Base-by-base conservation (phyloP, 75 land plant genomes). In the Azolla pinnata region DNA sequence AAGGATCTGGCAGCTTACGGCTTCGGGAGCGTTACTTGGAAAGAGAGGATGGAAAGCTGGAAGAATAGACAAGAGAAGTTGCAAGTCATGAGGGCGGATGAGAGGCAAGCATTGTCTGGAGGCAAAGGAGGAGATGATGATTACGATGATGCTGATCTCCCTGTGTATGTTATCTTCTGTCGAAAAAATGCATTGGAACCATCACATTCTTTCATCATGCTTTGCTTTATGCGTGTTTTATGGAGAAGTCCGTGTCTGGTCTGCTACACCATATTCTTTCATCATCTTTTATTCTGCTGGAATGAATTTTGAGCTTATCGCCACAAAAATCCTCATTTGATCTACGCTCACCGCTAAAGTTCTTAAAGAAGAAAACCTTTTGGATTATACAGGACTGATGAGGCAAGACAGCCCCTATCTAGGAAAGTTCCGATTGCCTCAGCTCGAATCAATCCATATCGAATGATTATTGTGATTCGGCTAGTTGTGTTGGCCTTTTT, bases 1-100 rank as follows among this genome's bases (percentile, higher is more conserved):
- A 93, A 83, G 54, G 99, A 93, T 46, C 64, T 85, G 52, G 79
- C 99, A 30, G 82, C 82, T 1, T 93, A 93, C 61, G 99, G 99
- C 7, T 93, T 90, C 80, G 99, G 99, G 38, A 89, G 85, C 67
- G 91, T 93, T 45, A 85, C 99, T 0, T 93, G 99, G 96, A 93
- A 93, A 69, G 88, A 93, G 32, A 61, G 85, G 51, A 64, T 86
- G 65, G 96, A 93, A 33, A 82, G 78, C 33, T 93, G 96, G 90
- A 89, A 74, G 80, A 71, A 33, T 52, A 79, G 70, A 60, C 90
- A 93, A 38, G 89, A 79, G 29, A 89, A 77, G 56, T 54, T 85
- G 66, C 82, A 82, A 58, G 71, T 81, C 51, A 69, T 75, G 61
- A 75, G 71, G 70, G 65, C 69, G 19, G 64, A 81, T 24, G 88